These are phyloP conservation scores for Penicillium vulpinum DNA, from an alignment of 2,329 filamentous ascomycete species.

Conservation along the genomic window DNA sequence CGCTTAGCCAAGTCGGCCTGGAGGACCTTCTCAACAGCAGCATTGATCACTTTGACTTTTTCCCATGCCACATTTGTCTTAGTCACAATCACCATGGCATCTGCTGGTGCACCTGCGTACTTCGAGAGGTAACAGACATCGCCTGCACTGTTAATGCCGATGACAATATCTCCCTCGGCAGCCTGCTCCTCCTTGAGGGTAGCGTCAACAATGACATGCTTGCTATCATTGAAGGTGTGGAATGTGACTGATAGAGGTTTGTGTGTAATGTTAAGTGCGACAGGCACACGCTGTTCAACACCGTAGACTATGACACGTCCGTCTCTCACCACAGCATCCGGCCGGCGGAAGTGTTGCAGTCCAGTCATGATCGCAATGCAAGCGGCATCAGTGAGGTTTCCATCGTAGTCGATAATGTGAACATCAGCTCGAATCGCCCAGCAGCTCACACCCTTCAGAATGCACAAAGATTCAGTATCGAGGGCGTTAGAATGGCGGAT, in stretches of 20 bases:
- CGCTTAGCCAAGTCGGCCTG: slow-evolving; percentile 69
- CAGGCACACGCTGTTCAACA: slow-evolving; percentile 80
- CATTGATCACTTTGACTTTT: slow-evolving; percentile 78
- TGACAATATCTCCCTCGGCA: slow-evolving; percentile 67
- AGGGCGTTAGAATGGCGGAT: slow-evolving; percentile 88
- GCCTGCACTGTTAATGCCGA: slow-evolving; percentile 85
- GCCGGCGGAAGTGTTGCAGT: slow-evolving; percentile 85
- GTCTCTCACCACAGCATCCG: slow-evolving; percentile 83
- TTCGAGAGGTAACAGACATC: slow-evolving; percentile 92
- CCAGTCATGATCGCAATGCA: slow-evolving; percentile 87
- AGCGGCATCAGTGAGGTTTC: slow-evolving; percentile 80
- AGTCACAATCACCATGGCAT: slow-evolving; percentile 74
- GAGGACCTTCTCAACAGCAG: slow-evolving; percentile 69
- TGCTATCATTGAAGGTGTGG: slow-evolving; percentile 66
- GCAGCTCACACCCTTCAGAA: slow-evolving; percentile 85
- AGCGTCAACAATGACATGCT: slow-evolving; percentile 47
- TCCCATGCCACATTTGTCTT: slow-evolving; percentile 72
- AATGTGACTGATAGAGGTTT: slow-evolving; percentile 90
- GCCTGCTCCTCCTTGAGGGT: slow-evolving; percentile 52
- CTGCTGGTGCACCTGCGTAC: slow-evolving; percentile 77
- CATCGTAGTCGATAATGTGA: slow-evolving; percentile 87
- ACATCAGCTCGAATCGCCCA: slow-evolving; percentile 90
- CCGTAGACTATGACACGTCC: slow-evolving; percentile 83
- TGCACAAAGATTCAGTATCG: slow-evolving; percentile 93
- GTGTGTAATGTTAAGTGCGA: slow-evolving; percentile 86